A percentile compares a stretch with the other conserved stretches of the same genome.
Conservation (phyloP, 2,329 filamentous ascomycete genomes). For the Beauveria pseudobassiana region DNA sequence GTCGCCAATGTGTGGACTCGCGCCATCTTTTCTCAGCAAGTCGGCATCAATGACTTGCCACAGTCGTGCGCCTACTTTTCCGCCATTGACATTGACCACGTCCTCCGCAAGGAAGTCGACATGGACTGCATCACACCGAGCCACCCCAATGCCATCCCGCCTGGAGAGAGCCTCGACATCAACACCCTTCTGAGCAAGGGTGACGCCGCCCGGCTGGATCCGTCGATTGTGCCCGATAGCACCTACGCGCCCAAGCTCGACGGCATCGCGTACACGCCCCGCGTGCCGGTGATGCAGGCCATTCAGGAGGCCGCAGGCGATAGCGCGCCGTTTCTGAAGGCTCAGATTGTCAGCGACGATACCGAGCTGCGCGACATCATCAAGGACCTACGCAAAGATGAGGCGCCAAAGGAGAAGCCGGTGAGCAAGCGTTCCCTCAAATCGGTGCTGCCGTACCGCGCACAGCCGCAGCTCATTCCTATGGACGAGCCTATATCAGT, state of each 20-base stretch:
- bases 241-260: conserved; percentile 49
- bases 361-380: conserved; percentile 67
- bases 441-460: conserved; percentile 29
- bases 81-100: conserved; percentile 88
- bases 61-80: conserved; percentile 95
- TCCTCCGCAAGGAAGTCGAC: conserved; percentile 95
- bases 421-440: conserved; percentile 21
- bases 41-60: conserved; percentile 90
- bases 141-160: conserved; percentile 68
- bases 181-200: conserved; percentile 67
- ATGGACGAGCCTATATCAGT: conserved; percentile 30
- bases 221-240: conserved; percentile 48
- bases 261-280: conserved; percentile 58
- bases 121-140: conserved; percentile 96
- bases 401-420: conserved; percentile 19
- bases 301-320: conserved; percentile 43
- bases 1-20: conserved; percentile 94
- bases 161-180: conserved; percentile 85
- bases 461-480: conserved; percentile 25
- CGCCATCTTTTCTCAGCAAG: conserved; percentile 94
- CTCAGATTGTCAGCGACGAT: conserved; percentile 73
- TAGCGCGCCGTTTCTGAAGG: conserved; percentile 62
- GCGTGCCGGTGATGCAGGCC: conserved; percentile 71
- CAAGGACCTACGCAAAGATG: conserved; percentile 44
- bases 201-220: conserved; percentile 59